Percentiles rank a stretch among this genome's conserved stretches.
These are phyloP conservation scores for Chalciporus pseudorubinellus DNA, from an alignment of 768 basidiomycete species.

Conservation along the genomic window DNA sequence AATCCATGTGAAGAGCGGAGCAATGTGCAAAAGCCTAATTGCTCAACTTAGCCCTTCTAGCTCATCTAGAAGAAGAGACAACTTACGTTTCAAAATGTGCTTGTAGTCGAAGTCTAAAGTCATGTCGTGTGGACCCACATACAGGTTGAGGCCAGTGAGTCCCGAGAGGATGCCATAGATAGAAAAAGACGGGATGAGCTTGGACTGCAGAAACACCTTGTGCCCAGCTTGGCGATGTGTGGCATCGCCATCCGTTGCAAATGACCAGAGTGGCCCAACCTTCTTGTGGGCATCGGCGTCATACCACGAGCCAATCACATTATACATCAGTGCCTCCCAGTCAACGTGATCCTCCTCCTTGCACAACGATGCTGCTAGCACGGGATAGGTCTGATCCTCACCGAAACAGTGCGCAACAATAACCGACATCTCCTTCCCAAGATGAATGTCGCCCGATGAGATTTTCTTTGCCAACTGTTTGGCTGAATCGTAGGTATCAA, in stretches of 20 bases:
- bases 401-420: slow-evolving; percentile 4
- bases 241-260: slow-evolving; percentile 18
- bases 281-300: background rate
- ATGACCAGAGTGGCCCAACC: slow-evolving; percentile 15
- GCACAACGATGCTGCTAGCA: slow-evolving; percentile 11
- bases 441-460: background rate
- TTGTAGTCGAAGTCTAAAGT: slow-evolving; percentile 18
- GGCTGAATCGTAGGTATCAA: slow-evolving; percentile 4
- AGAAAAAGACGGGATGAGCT: background rate
- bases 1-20: slow-evolving; percentile 1
- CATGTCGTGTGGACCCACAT: slow-evolving; percentile 5
- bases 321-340: background rate
- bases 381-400: slow-evolving; percentile 1
- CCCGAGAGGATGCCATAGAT: slow-evolving; percentile 3
- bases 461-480: no score
- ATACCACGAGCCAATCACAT: background rate
- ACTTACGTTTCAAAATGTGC: slow-evolving; percentile 19
- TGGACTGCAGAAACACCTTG: no score
- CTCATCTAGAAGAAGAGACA: no score
- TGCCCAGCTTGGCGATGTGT: slow-evolving; percentile 8
- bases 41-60: background rate
- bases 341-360: slow-evolving; percentile 4
- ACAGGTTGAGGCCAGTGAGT: slow-evolving; percentile 15
- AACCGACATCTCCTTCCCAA: slow-evolving; percentile 3
- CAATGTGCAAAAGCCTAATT: slow-evolving; percentile 11